Evolutionary conservation across 2,329 filamentous ascomycete genomes (phyloP).

Genomic region (Bisporella sp.): DNA sequence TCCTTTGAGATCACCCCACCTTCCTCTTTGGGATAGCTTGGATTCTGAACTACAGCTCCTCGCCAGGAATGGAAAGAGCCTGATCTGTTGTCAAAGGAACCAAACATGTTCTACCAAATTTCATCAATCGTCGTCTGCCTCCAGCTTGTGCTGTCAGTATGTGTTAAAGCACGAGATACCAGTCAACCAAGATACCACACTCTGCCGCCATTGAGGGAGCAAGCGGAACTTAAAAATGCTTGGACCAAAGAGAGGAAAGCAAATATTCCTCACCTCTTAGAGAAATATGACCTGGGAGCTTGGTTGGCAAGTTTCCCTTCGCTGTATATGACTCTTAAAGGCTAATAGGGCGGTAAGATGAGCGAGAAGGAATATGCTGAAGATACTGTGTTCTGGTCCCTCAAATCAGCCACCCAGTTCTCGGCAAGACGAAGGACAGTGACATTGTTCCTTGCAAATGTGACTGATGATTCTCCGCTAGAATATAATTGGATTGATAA

Average conservation of each 20-base stretch:
- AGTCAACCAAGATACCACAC: slow-evolving; percentile 26
- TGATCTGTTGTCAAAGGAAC: too few species aligned
- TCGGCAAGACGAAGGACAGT: slow-evolving; percentile 43
- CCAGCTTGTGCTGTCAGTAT: too few species aligned
- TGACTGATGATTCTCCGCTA: slow-evolving; percentile 20
- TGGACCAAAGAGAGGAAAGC: slow-evolving; percentile 38
- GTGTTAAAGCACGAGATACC: background rate
- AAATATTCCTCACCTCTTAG: slow-evolving; percentile 35
- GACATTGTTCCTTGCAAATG: slow-evolving; percentile 39
- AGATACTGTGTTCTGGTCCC: slow-evolving; percentile 44
- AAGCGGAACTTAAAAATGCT: slow-evolving; percentile 35
- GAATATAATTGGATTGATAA: slow-evolving; percentile 41
- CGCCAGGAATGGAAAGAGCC: too few species aligned
- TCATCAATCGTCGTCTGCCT: too few species aligned
- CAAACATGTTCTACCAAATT: too few species aligned
- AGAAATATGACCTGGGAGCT: slow-evolving; percentile 39
- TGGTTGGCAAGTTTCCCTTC: slow-evolving; percentile 34
- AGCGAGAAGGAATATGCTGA: slow-evolving; percentile 45
- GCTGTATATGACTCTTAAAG: background rate
- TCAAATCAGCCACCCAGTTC: slow-evolving; percentile 39
- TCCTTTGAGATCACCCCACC: too few species aligned
- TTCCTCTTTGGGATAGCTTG: too few species aligned
- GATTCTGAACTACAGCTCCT: too few species aligned
- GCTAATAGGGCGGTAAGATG: slow-evolving; percentile 28
- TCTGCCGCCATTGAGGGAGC: slow-evolving; percentile 37